A percentile compares a stretch with the other conserved stretches of the same genome.
These are phyloP conservation scores for Nicotiana paniculata DNA, from an alignment of 257 asterid genomes.

Conservation along the genomic window DNA sequence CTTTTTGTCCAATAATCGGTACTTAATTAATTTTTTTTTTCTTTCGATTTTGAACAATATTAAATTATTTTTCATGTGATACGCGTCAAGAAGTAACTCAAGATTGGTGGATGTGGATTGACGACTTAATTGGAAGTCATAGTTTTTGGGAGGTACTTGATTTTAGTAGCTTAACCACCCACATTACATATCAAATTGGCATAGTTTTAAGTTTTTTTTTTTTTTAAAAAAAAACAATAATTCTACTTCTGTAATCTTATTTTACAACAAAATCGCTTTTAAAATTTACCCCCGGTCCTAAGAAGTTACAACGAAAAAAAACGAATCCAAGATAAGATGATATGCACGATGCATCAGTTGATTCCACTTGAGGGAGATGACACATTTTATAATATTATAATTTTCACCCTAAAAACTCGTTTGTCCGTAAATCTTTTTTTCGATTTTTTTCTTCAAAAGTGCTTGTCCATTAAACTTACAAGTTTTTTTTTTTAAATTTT, in stretches of 20 bases:
- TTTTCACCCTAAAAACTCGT: too few species aligned
- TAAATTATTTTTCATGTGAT: neutral
- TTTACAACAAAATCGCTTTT: neutral
- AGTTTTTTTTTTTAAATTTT: too few species aligned
- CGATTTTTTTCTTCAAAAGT: too few species aligned
- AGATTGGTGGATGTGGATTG: constrained; percentile 5
- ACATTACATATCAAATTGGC: neutral
- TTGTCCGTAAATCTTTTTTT: too few species aligned
- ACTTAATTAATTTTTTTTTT: neutral
- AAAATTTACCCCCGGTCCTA: neutral
- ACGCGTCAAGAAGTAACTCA: neutral
- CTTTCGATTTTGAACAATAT: neutral
- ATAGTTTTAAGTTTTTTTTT: neutral
- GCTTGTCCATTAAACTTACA: too few species aligned
- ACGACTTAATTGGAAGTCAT: constrained; percentile 2
- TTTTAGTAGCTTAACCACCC: constrained; percentile 10
- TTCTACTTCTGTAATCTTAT: neutral
- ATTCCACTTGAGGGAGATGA: neutral
- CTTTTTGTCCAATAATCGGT: neutral
- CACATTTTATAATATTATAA: neutral
- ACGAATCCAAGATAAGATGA: neutral
- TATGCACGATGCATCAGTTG: too few species aligned
- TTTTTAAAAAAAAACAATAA: neutral
- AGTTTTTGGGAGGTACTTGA: neutral
- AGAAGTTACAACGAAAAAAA: neutral